Percentiles rank a stretch among this genome's conserved stretches.
Evolutionary conservation across 2,329 filamentous ascomycete species (phyloP).

Genomic region (Microcyclospora tardicrescens): DNA sequence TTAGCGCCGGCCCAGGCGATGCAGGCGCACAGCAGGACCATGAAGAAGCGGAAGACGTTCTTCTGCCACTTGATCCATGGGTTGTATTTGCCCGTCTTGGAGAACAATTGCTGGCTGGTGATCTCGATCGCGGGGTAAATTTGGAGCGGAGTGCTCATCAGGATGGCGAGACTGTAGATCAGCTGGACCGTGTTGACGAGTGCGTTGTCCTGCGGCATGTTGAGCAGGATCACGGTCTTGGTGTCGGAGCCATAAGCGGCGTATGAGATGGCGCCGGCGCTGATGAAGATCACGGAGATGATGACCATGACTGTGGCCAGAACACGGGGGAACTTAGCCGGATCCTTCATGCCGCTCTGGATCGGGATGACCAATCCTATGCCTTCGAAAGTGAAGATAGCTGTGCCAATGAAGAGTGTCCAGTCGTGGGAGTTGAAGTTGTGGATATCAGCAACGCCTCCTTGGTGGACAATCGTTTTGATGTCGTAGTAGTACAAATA

Average conservation of each 20-base stretch:
- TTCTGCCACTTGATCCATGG: conserved; percentile 99
- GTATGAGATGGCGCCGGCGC: conserved; percentile 86
- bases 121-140: conserved; percentile 98
- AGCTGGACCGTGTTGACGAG: conserved; percentile 94
- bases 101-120: conserved; percentile 87
- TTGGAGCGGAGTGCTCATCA: conserved; percentile 87
- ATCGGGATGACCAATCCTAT: conserved; percentile 97
- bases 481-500: conserved; percentile 96
- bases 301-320: conserved; percentile 86
- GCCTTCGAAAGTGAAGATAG: conserved; percentile 97
- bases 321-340: conserved; percentile 78
- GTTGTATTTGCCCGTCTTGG: conserved; percentile 90
- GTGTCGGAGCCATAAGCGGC: conserved; percentile 91
- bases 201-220: conserved; percentile 89
- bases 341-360: conserved; percentile 90
- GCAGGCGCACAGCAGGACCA: conserved; percentile 72
- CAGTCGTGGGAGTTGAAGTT: conserved; percentile 84
- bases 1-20: conserved; percentile 89
- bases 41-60: conserved; percentile 88
- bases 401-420: conserved; percentile 96
- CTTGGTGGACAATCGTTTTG: conserved; percentile 59
- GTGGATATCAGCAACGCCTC: conserved; percentile 71
- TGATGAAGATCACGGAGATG: conserved; percentile 81
- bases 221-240: conserved; percentile 90
- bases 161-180: conserved; percentile 92